Evolutionary conservation across 306 rosid genomes (phyloP), one percentile per base, ranked within the genome.

Genomic region (Medicago arabica): DNA sequence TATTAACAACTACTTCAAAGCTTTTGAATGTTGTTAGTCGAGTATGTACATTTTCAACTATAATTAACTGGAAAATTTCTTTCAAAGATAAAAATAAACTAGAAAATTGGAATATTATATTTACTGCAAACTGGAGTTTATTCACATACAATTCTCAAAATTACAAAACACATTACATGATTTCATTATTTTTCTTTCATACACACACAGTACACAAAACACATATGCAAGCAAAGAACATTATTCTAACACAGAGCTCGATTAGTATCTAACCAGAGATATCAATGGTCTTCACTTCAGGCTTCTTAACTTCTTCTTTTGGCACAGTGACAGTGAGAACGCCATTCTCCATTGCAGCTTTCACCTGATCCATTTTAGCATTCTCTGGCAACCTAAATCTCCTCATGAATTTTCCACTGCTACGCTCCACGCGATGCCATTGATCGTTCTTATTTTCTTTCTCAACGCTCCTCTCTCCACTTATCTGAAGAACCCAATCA

Each of bases 401-500:
- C 16, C 64, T 58, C 39, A 12, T 11, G 16, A 58, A 58, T 16
- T 58, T 58, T 0, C 65, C 65, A 59, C 39, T 23, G 65, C 65
- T 25, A 23, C 65, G 39, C 5, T 59, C 65, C 2, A 59, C 17
- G 9, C 65, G 65, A 6, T 59, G 65, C 65, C 65, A 59, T 25
- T 59, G 0, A 12, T 59, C 39, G 1, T 59, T 59, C 17, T 59
- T 59, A 6, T 25, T 39, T 13, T 59, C 65, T 59, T 59, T 59
- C 39, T 59, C 65, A 13, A 59, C 65, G 1, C 2, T 59, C 14
- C 65, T 59, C 16, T 59, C 65, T 13, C 65, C 65, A 1, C 65
- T 59, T 59, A 59, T 59, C 65, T 59, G 65, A 25, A 59, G 65
- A 59, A 59, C 65, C 7, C 5, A 25, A 5, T 59, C 65, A 23